A percentile compares a stretch with the other conserved stretches of the same genome.
phyloP scores from a whole-genome alignment of 139 green algal species.

The Diplosphaera chodatii region DNA sequence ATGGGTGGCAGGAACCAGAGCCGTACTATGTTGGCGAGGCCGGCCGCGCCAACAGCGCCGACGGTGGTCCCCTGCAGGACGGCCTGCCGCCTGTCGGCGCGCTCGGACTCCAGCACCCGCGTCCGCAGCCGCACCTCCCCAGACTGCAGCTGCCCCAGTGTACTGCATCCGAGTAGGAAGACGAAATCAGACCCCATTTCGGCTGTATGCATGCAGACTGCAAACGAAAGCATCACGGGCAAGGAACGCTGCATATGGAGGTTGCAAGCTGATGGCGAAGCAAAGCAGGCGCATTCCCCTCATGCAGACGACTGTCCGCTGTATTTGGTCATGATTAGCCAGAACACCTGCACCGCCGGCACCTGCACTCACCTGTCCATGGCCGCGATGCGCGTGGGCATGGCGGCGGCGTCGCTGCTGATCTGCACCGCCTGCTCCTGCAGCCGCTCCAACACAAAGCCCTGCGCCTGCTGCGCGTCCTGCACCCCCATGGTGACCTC shows the following conservation, averaged over 20 bases:
- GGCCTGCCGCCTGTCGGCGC: slow-evolving; percentile 40
- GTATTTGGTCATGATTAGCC: too few species aligned
- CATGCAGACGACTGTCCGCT: too few species aligned
- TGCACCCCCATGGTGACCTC: background rate
- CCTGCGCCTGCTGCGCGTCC: slow-evolving; percentile 26
- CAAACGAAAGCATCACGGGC: too few species aligned
- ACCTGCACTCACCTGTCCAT: slow-evolving; percentile 36
- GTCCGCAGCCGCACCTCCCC: slow-evolving; percentile 70
- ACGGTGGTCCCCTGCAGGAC: slow-evolving; percentile 58
- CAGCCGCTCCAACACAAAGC: slow-evolving; percentile 54
- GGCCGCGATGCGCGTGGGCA: slow-evolving; percentile 54
- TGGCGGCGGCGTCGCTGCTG: slow-evolving; percentile 49
- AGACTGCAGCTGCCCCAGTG: slow-evolving; percentile 43
- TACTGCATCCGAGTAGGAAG: too few species aligned
- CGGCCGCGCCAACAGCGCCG: slow-evolving; percentile 46
- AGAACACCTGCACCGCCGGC: too few species aligned
- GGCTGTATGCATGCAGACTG: too few species aligned
- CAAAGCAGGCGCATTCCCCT: too few species aligned
- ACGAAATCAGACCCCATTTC: too few species aligned
- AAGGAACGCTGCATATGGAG: too few species aligned
- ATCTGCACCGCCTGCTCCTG: slow-evolving; percentile 60
- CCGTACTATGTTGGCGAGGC: slow-evolving; percentile 1
- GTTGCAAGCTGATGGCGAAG: too few species aligned
- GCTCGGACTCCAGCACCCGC: slow-evolving; percentile 67
- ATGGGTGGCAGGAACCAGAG: background rate